Conservation (phyloP, 2,329 filamentous ascomycete genomes). For the Tolypocladium tropicale region DNA sequence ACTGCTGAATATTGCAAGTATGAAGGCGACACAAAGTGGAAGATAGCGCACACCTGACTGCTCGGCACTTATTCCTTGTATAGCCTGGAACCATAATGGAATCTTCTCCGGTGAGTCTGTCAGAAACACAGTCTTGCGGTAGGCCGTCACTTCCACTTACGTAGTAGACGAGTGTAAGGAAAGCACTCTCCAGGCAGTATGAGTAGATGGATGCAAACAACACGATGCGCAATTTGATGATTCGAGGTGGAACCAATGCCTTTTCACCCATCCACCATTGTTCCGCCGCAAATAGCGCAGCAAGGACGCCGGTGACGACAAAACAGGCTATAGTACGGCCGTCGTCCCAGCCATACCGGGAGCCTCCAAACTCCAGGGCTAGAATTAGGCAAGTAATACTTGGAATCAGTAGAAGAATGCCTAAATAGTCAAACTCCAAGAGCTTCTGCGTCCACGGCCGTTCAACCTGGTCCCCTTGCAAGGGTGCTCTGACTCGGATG, state of each 20-base stretch:
- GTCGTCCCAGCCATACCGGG: not conserved
- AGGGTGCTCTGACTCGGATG: not conserved
- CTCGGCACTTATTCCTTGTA: not conserved
- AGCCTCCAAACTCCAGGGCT: not conserved
- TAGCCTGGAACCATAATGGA: not conserved
- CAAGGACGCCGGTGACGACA: not conserved
- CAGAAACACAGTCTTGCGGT: not conserved
- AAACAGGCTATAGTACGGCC: not conserved
- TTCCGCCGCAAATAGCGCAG: not conserved
- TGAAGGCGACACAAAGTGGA: not conserved
- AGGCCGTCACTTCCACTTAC: not conserved
- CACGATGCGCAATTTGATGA: not conserved
- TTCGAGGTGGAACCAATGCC: not conserved
- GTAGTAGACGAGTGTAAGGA: slow-evolving; percentile 1
- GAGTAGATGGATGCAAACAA: not conserved
- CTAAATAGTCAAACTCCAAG: not conserved
- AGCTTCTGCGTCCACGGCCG: not conserved
- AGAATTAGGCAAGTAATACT: not conserved
- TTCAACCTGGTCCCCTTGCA: not conserved
- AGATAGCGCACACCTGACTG: slow-evolving; percentile 1
- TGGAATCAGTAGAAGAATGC: not conserved
- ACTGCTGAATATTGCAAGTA: not conserved
- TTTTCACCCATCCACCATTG: slow-evolving; percentile 1
- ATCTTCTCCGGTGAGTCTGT: not conserved
- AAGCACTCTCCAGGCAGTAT: not conserved